Conservation (phyloP, 345 rosid genomes). For the Passiflora organensis region DNA sequence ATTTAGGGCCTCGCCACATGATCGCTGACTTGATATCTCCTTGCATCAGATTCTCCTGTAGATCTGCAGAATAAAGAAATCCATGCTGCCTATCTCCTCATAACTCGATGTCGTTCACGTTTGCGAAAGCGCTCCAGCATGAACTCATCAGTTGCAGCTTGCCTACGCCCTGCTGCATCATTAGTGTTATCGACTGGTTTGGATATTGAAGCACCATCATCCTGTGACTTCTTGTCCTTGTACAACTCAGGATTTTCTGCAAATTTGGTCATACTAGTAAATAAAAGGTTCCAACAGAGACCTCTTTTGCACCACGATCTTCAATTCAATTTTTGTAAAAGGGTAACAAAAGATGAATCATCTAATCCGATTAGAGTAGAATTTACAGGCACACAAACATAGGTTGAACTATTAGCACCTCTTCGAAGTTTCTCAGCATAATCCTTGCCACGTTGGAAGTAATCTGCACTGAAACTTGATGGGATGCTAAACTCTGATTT, state of each 20-base stretch:
- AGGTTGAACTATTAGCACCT: constrained; percentile 32
- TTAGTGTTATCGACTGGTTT: constrained; percentile 40
- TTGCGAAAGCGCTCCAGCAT: constrained; percentile 93
- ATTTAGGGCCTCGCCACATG: no score
- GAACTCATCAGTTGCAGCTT: constrained; percentile 93
- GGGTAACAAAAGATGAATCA: not conserved
- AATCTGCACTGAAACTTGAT: constrained; percentile 94
- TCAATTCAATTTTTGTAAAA: no score
- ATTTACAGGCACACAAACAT: not conserved
- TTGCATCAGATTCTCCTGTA: no score
- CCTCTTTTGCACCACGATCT: no score
- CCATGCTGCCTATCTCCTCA: constrained; percentile 66
- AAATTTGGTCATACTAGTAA: not conserved
- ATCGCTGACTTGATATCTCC: no score
- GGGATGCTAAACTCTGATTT: constrained; percentile 79
- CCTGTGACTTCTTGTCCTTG: constrained; percentile 52
- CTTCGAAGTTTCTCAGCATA: constrained; percentile 93
- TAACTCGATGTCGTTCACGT: constrained; percentile 84
- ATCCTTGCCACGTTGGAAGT: constrained; percentile 87
- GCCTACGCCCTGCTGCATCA: constrained; percentile 66
- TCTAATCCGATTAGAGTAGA: not conserved
- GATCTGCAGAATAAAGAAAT: not conserved
- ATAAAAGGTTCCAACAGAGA: not conserved
- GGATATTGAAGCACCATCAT: constrained; percentile 52
- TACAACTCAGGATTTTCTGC: constrained; percentile 96